phyloP scores from a whole-genome alignment of 2,329 filamentous ascomycete genomes.

The Colletotrichum tropicicola region DNA sequence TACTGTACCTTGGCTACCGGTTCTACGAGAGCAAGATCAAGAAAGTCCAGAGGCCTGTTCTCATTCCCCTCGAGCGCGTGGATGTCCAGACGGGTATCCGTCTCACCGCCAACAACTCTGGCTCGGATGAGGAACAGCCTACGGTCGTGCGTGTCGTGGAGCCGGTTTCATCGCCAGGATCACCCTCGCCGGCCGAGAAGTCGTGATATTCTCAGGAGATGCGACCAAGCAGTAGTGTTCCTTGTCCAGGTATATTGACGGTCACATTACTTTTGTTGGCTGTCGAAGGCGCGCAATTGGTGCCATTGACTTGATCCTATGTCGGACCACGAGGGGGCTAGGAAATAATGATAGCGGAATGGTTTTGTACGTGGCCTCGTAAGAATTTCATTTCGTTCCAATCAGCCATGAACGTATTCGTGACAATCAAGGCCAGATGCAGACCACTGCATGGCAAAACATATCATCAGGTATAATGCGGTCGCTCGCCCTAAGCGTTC shows the following conservation, averaged over 20 bases:
- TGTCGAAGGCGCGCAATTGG: too few relatives aligned
- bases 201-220: too few relatives aligned
- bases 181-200: too few relatives aligned
- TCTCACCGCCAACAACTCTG: not conserved
- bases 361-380: not conserved
- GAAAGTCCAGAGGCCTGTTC: slow-evolving; percentile 19
- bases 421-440: slow-evolving; percentile 14
- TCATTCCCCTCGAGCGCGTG: slow-evolving; percentile 37
- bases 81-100: slow-evolving; percentile 35
- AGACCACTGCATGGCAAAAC: slow-evolving; percentile 15
- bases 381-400: not conserved
- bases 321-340: too few relatives aligned
- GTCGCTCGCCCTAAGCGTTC: slow-evolving; percentile 5
- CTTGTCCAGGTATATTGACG: too few relatives aligned
- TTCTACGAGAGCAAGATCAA: slow-evolving; percentile 25
- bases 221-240: too few relatives aligned
- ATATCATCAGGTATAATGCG: slow-evolving; percentile 25
- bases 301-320: too few relatives aligned
- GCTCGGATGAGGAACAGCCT: slow-evolving; percentile 6
- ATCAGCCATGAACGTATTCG: slow-evolving; percentile 5
- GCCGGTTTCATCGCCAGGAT: too few relatives aligned
- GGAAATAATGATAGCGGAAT: not conserved
- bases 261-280: too few relatives aligned
- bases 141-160: not conserved
- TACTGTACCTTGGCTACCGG: slow-evolving; percentile 37